Conservation (phyloP, 108 stramenopile genomes). For the Nitzschia inconspicua region DNA sequence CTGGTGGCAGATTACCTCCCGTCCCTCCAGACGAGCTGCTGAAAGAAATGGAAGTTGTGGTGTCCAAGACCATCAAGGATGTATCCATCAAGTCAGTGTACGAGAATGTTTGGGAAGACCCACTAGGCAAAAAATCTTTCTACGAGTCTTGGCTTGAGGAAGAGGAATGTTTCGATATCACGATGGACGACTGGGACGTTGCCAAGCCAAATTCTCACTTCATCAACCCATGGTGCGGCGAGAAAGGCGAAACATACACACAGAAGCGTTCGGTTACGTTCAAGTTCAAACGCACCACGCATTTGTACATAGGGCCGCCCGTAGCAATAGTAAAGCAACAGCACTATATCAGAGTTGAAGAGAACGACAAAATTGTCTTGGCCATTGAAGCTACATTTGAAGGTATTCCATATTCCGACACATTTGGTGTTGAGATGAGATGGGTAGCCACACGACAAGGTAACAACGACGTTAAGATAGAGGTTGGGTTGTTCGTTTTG, state of each 20-base stretch:
- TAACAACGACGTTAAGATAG: conserved; percentile 48
- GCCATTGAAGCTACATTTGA: conserved; percentile 73
- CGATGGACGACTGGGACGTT: conserved; percentile 62
- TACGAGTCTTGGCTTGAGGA: conserved; percentile 67
- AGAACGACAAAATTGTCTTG: conserved; percentile 59
- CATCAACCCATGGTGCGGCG: conserved; percentile 51
- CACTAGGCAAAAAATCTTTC: conserved; percentile 36
- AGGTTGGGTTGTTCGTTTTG: conserved; percentile 75
- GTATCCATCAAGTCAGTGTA: conserved; percentile 63
- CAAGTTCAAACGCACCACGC: conserved; percentile 70
- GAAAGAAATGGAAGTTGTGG: conserved; percentile 63
- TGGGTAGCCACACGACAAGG: conserved; percentile 70
- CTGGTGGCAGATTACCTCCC: conserved; percentile 8
- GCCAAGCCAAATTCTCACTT: conserved; percentile 29
- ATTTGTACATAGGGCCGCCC: conserved; percentile 79
- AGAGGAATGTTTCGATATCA: conserved; percentile 60
- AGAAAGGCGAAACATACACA: conserved; percentile 48
- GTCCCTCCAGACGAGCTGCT: conserved; percentile 52
- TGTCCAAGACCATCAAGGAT: conserved; percentile 49
- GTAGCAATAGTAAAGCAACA: conserved; percentile 75
- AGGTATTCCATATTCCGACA: conserved; percentile 81
- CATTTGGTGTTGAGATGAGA: conserved; percentile 74
- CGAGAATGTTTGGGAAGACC: conserved; percentile 65
- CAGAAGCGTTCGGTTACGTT: conserved; percentile 54
- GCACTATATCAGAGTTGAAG: conserved; percentile 65